These are phyloP conservation scores for Morella rubra DNA, from an alignment of 306 rosid genomes.

Conservation along the genomic window DNA sequence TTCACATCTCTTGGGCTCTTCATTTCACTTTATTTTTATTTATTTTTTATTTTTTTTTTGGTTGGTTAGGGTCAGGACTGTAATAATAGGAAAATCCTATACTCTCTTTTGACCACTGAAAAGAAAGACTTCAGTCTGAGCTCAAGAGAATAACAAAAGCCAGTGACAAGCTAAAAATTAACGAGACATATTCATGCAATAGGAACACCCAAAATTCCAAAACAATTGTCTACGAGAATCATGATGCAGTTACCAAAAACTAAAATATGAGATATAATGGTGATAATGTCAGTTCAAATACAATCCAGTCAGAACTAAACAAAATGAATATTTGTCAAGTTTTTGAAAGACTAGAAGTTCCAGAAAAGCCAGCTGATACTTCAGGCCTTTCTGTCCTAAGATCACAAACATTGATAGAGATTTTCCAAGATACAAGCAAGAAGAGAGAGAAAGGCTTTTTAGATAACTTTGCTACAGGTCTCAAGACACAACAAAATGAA, in stretches of 20 bases:
- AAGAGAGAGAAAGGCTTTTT: background rate
- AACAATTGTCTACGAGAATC: background rate
- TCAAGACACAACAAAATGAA: background rate
- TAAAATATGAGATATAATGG: background rate
- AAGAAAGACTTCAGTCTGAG: background rate
- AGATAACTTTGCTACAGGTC: background rate
- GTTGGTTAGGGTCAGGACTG: background rate
- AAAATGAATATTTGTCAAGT: background rate
- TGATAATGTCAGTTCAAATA: background rate
- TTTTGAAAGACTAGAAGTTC: background rate
- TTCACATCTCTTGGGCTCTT: constrained; percentile 13
- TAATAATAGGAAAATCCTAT: background rate
- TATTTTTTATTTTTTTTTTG: too few relatives aligned
- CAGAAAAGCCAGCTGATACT: background rate
- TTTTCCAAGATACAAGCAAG: background rate
- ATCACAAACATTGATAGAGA: background rate
- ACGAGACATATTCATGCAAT: background rate
- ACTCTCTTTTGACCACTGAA: background rate
- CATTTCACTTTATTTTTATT: background rate
- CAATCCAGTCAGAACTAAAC: background rate
- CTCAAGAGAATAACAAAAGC: background rate
- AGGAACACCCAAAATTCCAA: background rate
- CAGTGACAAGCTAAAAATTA: background rate
- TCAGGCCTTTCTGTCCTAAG: background rate
- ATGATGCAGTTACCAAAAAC: background rate